phyloP scores from a whole-genome alignment of 2,329 filamentous ascomycete genomes.

The Didymella exigua region DNA sequence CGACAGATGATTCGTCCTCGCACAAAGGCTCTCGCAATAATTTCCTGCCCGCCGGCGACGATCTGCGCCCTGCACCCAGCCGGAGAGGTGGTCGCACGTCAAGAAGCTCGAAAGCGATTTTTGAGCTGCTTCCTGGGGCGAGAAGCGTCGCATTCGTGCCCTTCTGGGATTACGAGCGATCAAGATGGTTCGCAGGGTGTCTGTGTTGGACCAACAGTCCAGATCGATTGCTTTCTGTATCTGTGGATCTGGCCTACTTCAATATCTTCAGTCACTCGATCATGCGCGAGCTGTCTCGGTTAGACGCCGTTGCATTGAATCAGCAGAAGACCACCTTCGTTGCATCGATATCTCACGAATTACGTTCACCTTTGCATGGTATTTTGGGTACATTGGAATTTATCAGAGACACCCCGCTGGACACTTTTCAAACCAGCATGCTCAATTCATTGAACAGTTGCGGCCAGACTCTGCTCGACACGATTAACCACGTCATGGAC shows the following conservation, averaged over 20 bases:
- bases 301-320: slow-evolving; percentile 56
- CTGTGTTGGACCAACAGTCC: slow-evolving; percentile 43
- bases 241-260: slow-evolving; percentile 43
- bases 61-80: background rate
- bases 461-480: slow-evolving; percentile 58
- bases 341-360: slow-evolving; percentile 59
- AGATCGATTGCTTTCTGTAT: slow-evolving; percentile 35
- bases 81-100: background rate
- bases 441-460: slow-evolving; percentile 53
- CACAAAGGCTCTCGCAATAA: background rate
- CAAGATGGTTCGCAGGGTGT: slow-evolving; percentile 46
- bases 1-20: slow-evolving; percentile 26
- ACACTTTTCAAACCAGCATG: slow-evolving; percentile 53
- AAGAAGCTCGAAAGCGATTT: slow-evolving; percentile 54
- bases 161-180: slow-evolving; percentile 48
- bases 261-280: slow-evolving; percentile 54
- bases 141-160: slow-evolving; percentile 47
- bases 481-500: slow-evolving; percentile 44
- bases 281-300: slow-evolving; percentile 61
- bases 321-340: slow-evolving; percentile 59
- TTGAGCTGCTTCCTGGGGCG: slow-evolving; percentile 54
- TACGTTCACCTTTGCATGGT: slow-evolving; percentile 53
- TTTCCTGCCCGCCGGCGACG: background rate
- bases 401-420: slow-evolving; percentile 51
- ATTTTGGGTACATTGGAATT: slow-evolving; percentile 56